Evolutionary conservation across 1,284 basidiomycete genomes (phyloP), one percentile per base, ranked within the genome.

Genomic region (Testicularia cyperi): DNA sequence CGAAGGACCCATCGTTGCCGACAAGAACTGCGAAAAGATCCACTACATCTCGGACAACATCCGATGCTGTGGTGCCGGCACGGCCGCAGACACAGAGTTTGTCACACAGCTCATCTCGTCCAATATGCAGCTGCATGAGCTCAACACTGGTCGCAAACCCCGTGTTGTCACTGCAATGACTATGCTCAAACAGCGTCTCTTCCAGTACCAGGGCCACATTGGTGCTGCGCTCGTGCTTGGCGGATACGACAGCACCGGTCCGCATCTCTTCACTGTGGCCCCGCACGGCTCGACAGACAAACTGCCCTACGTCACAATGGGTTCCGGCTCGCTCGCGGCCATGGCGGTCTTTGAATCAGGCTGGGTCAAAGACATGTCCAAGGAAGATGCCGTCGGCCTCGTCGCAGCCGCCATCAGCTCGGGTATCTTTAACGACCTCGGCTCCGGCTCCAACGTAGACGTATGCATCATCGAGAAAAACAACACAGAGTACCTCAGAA

Each of bases 1-100:
- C 0, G 90, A 87, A 65, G 94, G 94, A 0, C 84, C 86, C 18
- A 97, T 99, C 67, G 91, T 99, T 13, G 92, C 92, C 9, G 94
- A 97, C 81, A 97, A 97, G 85, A 97, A 97, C 80, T 98, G 94
- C 78, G 94, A 97, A 81, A 98, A 98, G 91, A 99, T 99, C 73
- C 95, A 99, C 79, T 98, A 88, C 63, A 66, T 76, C 20, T 55
- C 66, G 18, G 68, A 72, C 37, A 69, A 65, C 48, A 98, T 99
- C 67, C 84, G 94, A 46, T 99, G 95, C 82, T 97, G 94, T 77
- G 95, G 95, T 74, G 95, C 95, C 3, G 94, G 95, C 48, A 98
- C 95, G 3, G 94, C 95, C 18, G 94, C 94, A 10, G 94, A 97
- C 77, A 96, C 92, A 1, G 94, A 97, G 79, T 95, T 94, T 77